Conservation (phyloP, 345 rosid genomes). For the Populus deltoides region DNA sequence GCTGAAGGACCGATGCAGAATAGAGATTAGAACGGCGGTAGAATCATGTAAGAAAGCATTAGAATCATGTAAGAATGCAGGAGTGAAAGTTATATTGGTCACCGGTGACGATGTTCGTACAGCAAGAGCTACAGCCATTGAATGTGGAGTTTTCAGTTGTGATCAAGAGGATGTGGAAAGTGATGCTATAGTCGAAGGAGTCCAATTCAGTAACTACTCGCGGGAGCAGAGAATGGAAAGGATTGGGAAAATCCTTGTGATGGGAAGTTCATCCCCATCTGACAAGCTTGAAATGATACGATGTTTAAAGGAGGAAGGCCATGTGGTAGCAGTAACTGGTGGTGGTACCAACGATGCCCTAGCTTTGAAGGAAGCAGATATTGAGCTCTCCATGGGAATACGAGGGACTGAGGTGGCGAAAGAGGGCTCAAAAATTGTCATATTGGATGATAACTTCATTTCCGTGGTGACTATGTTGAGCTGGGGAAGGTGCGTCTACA, state of each 20-base stretch:
- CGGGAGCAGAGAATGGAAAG: slow-evolving; percentile 48
- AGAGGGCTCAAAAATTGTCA: too few species aligned
- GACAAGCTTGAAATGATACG: slow-evolving; percentile 26
- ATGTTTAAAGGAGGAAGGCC: too few species aligned
- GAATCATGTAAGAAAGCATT: too few species aligned
- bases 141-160: slow-evolving; percentile 34
- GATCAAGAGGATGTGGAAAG: slow-evolving; percentile 50
- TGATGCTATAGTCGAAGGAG: slow-evolving; percentile 41
- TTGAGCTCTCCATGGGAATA: too few species aligned
- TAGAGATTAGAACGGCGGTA: slow-evolving; percentile 35
- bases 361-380: too few species aligned
- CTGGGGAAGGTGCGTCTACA: too few species aligned
- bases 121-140: slow-evolving; percentile 36
- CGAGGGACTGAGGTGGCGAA: too few species aligned
- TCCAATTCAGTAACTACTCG: slow-evolving; percentile 55
- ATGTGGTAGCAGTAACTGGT: too few species aligned
- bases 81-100: slow-evolving; percentile 37
- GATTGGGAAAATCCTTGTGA: slow-evolving; percentile 49
- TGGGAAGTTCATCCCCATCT: slow-evolving; percentile 37
- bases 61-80: slow-evolving; percentile 34
- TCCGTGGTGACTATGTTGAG: too few species aligned
- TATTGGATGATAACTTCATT: too few species aligned
- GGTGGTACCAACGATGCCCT: too few species aligned
- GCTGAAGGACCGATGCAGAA: slow-evolving; percentile 45
- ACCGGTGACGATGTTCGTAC: slow-evolving; percentile 39